Percentiles rank a stretch among this genome's conserved stretches.
These are phyloP conservation scores for Pleodorina starrii DNA, from an alignment of 139 green algal genomes.

Conservation along the genomic window DNA sequence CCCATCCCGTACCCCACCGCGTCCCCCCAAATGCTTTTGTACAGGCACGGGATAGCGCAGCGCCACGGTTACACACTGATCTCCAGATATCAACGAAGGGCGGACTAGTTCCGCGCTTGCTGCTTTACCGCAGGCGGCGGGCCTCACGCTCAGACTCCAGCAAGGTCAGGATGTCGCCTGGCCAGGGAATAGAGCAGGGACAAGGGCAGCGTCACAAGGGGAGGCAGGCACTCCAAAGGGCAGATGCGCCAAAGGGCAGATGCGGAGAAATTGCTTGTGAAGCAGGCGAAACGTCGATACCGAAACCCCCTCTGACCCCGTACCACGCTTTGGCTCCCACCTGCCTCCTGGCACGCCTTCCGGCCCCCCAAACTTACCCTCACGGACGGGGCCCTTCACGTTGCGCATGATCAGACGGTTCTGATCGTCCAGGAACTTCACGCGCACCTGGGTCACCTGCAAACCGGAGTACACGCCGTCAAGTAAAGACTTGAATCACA, in stretches of 20 bases:
- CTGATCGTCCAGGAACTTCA: constrained; percentile 99
- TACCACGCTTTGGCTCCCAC: too few species aligned
- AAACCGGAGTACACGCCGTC: too few species aligned
- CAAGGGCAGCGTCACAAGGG: background rate
- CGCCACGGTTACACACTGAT: constrained; percentile 31
- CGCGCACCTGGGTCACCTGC: constrained; percentile 98
- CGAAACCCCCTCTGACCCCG: too few species aligned
- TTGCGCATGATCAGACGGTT: constrained; percentile 99
- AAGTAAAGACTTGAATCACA: too few species aligned
- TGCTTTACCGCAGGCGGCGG: constrained; percentile 88
- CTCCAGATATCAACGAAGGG: background rate
- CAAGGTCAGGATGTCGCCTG: constrained; percentile 97
- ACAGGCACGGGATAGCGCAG: too few species aligned
- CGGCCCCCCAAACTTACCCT: constrained; percentile 77
- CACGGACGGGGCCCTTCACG: constrained; percentile 99
- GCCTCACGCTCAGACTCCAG: constrained; percentile 99
- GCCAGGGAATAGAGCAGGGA: background rate
- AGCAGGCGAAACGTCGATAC: too few species aligned
- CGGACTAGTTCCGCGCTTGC: background rate
- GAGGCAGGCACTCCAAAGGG: too few species aligned
- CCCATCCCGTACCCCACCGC: too few species aligned
- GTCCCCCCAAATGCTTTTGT: too few species aligned
- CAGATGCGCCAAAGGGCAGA: too few species aligned
- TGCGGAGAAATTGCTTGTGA: too few species aligned
- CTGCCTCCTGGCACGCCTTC: too few species aligned